A percentile compares a stretch with the other conserved stretches of the same genome.
Conservation (phyloP, 164 flowering plant genomes). For the Nelumbo lutea region DNA sequence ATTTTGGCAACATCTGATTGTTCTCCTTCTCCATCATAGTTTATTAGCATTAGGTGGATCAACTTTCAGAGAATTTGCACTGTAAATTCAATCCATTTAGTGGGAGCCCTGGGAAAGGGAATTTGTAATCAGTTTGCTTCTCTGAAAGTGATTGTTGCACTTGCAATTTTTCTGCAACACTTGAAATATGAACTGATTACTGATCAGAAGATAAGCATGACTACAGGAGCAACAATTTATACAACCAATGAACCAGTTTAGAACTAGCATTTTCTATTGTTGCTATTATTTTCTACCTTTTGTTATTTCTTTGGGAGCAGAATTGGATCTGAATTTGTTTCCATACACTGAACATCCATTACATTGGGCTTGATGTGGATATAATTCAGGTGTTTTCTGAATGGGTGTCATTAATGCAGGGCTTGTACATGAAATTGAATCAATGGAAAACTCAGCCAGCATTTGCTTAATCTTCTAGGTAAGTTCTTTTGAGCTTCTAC, state of each 20-base stretch:
- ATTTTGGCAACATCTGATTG: not conserved
- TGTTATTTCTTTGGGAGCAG: not conserved
- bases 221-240: constrained; percentile 96
- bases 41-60: not conserved
- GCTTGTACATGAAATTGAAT: constrained; percentile 73
- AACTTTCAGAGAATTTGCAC: not conserved
- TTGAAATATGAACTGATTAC: constrained; percentile 78
- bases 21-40: not conserved
- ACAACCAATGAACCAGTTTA: constrained; percentile 70
- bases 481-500: constrained; percentile 7
- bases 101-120: constrained; percentile 95
- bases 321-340: not conserved
- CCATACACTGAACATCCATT: not conserved
- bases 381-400: not conserved
- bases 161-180: constrained; percentile 71
- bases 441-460: constrained; percentile 28
- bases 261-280: too few species aligned
- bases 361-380: not conserved
- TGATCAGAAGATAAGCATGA: constrained; percentile 83
- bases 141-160: constrained; percentile 81
- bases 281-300: not conserved
- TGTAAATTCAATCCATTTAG: constrained; percentile 91
- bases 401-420: constrained; percentile 41
- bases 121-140: constrained; percentile 97
- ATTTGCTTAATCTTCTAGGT: constrained; percentile 34